Conservation (phyloP, 257 asterid species). For the Nemophila menziesii region DNA sequence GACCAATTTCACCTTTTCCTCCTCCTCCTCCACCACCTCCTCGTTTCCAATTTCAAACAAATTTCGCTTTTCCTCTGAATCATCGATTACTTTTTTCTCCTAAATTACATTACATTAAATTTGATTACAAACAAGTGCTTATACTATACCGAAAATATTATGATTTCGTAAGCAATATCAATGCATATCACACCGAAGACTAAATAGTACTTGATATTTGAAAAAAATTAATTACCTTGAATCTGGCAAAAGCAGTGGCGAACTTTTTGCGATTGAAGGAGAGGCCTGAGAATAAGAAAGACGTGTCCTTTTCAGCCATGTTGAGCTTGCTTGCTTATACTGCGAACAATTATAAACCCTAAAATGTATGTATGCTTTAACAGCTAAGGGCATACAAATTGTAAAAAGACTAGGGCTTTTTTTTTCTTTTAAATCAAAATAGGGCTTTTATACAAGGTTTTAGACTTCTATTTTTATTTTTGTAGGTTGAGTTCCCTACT, state of each 20-base stretch:
- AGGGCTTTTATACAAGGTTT: not conserved
- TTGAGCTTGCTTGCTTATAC: not conserved
- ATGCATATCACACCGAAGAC: too few species aligned
- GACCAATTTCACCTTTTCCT: not conserved
- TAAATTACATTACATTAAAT: slow-evolving; percentile 9
- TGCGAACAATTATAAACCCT: not conserved
- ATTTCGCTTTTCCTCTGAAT: slow-evolving; percentile 18
- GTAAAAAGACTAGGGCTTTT: not conserved
- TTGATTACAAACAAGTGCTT: not conserved
- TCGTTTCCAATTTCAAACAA: slow-evolving; percentile 23
- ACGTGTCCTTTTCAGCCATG: slow-evolving; percentile 43
- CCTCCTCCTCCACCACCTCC: slow-evolving; percentile 19
- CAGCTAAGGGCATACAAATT: not conserved
- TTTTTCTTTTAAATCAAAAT: too few species aligned
- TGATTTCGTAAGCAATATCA: too few species aligned
- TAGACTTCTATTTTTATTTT: too few species aligned
- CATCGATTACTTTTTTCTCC: slow-evolving; percentile 36
- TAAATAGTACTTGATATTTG: too few species aligned
- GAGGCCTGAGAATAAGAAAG: slow-evolving; percentile 66
- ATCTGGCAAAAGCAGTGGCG: slow-evolving; percentile 44
- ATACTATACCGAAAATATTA: slow-evolving; percentile 1
- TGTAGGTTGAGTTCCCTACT: too few species aligned
- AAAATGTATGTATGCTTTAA: not conserved
- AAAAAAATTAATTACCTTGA: slow-evolving; percentile 34
- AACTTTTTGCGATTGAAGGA: slow-evolving; percentile 61